Conservation (phyloP, 2,329 filamentous ascomycete species). For the Pestalotiopsis sp. region DNA sequence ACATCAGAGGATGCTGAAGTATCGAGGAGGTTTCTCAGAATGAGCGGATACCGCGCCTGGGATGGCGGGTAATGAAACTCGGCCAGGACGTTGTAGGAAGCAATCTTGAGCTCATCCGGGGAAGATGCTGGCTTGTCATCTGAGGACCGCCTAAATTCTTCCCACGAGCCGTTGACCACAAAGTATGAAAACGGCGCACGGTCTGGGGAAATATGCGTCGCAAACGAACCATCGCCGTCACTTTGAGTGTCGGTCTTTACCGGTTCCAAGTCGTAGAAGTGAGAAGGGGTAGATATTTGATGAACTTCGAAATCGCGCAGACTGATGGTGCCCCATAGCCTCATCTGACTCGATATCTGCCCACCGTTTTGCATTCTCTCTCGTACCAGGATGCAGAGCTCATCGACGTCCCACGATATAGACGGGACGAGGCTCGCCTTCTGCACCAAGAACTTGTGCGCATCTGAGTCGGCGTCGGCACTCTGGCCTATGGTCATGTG, state of each 20-base stretch:
- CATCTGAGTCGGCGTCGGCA: constrained; percentile 44
- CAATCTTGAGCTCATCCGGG: constrained; percentile 34
- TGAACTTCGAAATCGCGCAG: constrained; percentile 26
- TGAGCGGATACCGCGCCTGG: constrained; percentile 41
- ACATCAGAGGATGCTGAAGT: constrained; percentile 47
- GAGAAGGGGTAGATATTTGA: constrained; percentile 13
- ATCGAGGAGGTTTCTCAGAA: constrained; percentile 48
- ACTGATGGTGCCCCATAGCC: constrained; percentile 55
- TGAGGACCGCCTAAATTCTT: background rate
- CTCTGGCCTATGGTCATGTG: constrained; percentile 67
- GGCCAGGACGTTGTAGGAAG: constrained; percentile 57
- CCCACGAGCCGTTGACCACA: constrained; percentile 22
- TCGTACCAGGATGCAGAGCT: constrained; percentile 57
- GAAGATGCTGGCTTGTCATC: background rate
- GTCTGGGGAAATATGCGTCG: constrained; percentile 7
- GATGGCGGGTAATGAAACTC: constrained; percentile 52
- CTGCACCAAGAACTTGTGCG: constrained; percentile 53
- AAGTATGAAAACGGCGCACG: constrained; percentile 25
- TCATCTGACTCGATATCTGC: constrained; percentile 51
- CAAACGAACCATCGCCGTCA: background rate
- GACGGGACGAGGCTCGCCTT: constrained; percentile 53
- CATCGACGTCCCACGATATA: constrained; percentile 49
- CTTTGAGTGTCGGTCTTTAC: background rate
- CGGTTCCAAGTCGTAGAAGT: constrained; percentile 18
- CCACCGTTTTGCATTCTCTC: constrained; percentile 38